A percentile compares a stretch with the other conserved stretches of the same genome.
These are phyloP conservation scores for Trichoderma cornu-damae DNA, from an alignment of 2,329 filamentous ascomycete genomes.

Conservation along the genomic window DNA sequence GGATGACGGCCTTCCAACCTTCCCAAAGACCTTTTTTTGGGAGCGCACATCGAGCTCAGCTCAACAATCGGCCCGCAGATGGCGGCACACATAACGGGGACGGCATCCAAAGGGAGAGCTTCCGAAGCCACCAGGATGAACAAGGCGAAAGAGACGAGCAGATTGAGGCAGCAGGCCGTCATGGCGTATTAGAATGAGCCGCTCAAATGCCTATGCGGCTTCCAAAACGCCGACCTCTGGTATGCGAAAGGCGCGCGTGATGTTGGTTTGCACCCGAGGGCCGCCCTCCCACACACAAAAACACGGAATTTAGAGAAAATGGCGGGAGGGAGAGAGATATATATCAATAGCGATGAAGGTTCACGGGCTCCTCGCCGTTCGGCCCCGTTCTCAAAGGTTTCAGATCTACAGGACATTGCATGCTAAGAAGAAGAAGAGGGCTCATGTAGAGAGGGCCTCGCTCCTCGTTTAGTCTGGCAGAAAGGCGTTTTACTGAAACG, in stretches of 20 bases:
- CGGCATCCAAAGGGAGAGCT: constrained; percentile 32
- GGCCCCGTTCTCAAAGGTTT: background rate
- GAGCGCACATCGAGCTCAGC: constrained; percentile 35
- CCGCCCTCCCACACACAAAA: background rate
- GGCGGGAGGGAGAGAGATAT: background rate
- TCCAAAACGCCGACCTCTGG: background rate
- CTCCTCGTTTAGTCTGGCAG: background rate
- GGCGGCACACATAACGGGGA: constrained; percentile 37
- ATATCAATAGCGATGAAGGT: background rate
- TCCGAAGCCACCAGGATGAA: constrained; percentile 28
- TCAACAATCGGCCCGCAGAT: constrained; percentile 43
- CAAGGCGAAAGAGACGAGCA: constrained; percentile 30
- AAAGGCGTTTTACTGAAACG: constrained; percentile 24
- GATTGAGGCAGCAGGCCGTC: constrained; percentile 25
- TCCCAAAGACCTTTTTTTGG: background rate
- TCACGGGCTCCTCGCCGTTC: background rate
- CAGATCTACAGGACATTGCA: background rate
- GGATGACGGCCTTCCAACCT: background rate
- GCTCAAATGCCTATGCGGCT: background rate
- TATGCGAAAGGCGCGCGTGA: background rate
- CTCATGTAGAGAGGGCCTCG: background rate
- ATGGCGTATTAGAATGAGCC: constrained; percentile 22
- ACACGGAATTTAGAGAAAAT: background rate
- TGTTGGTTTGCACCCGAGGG: background rate
- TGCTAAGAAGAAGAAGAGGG: background rate